Conservation (phyloP, 2,329 filamentous ascomycete species). For the Aaosphaeria pasadenensis region DNA sequence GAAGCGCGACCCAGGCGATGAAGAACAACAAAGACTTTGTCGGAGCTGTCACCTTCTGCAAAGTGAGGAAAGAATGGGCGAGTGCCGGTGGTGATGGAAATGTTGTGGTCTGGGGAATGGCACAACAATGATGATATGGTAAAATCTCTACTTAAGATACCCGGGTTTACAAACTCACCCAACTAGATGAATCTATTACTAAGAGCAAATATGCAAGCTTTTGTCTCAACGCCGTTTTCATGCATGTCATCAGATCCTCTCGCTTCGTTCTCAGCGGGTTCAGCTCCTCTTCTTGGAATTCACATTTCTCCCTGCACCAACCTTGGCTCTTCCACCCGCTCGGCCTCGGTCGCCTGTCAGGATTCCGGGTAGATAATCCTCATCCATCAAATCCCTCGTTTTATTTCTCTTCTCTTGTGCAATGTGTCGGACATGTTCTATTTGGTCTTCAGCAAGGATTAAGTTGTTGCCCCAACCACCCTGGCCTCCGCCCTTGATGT, state of each 20-base stretch:
- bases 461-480: constrained; percentile 81
- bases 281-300: constrained; percentile 68
- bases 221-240: neutral
- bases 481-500: constrained; percentile 69
- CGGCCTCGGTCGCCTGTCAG: constrained; percentile 73
- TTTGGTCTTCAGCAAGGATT: constrained; percentile 91
- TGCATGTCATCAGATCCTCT: neutral
- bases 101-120: constrained; percentile 34
- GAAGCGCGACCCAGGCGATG: constrained; percentile 23
- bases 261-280: neutral
- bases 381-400: constrained; percentile 86
- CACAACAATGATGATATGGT: neutral
- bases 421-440: constrained; percentile 72
- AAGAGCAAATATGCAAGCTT: neutral
- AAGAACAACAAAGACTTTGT: constrained; percentile 44
- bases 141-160: neutral
- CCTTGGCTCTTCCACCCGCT: constrained; percentile 65
- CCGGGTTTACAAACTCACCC: neutral
- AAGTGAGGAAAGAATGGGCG: constrained; percentile 45
- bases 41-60: constrained; percentile 48
- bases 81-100: constrained; percentile 50
- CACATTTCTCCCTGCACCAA: constrained; percentile 82
- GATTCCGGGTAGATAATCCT: constrained; percentile 85
- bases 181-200: neutral
- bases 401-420: constrained; percentile 64